Conservation (phyloP, 1,139 yeast species). For the Candida gigantensis region DNA sequence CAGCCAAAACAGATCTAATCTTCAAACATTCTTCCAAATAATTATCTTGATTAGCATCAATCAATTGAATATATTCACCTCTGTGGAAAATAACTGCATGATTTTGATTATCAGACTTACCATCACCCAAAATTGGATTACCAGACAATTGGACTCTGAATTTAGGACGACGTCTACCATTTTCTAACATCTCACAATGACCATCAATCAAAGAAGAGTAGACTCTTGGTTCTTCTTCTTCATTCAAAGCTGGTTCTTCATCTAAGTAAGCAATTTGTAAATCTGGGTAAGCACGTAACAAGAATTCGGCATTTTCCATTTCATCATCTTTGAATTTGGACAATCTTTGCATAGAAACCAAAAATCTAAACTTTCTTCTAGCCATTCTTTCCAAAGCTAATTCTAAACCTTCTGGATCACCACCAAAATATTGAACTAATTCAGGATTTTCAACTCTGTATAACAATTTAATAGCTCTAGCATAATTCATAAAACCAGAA, state of each 20-base stretch:
- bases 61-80: conserved; percentile 54
- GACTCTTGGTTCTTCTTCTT: conserved; percentile 97
- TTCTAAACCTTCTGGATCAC: conserved; percentile 94
- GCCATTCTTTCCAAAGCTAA: conserved; percentile 99
- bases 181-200: conserved; percentile 36
- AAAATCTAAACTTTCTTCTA: conserved; percentile 95
- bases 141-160: conserved; percentile 50
- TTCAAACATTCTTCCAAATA: conserved; percentile 56
- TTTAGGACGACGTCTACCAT: conserved; percentile 40
- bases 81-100: conserved; percentile 50
- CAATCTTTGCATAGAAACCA: conserved; percentile 98
- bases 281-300: conserved; percentile 98
- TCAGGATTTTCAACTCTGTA: conserved; percentile 99
- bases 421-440: conserved; percentile 97
- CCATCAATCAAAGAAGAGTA: conserved; percentile 97
- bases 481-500: conserved; percentile 98
- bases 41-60: conserved; percentile 59
- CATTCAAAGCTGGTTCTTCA: conserved; percentile 85
- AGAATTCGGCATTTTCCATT: conserved; percentile 96
- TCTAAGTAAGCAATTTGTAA: conserved; percentile 97
- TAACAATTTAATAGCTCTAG: conserved; percentile 94
- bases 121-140: conserved; percentile 56
- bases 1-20: conserved; percentile 50
- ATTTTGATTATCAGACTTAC: conserved; percentile 57
- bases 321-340: conserved; percentile 97